Percentiles rank a stretch among this genome's conserved stretches.
Conservation (phyloP, 352 stramenopile genomes). For the Pythium grandisporangium region DNA sequence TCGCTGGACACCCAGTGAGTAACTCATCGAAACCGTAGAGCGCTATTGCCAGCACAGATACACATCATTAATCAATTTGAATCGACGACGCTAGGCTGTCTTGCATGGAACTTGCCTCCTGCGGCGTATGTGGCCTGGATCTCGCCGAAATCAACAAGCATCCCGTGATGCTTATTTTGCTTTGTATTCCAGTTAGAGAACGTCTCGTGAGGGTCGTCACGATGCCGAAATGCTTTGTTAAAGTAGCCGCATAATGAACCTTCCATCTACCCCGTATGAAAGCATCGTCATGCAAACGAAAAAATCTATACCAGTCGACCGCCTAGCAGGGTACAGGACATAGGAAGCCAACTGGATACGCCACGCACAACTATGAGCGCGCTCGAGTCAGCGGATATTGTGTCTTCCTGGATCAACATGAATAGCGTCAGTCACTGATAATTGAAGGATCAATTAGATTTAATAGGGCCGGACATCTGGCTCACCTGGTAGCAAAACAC, state of each 20-base stretch:
- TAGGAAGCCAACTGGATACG: neutral
- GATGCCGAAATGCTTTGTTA: constrained; percentile 50
- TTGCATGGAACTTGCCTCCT: constrained; percentile 21
- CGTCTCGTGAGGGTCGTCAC: constrained; percentile 16
- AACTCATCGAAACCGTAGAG: constrained; percentile 57
- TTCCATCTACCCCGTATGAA: constrained; percentile 27
- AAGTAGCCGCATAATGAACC: constrained; percentile 62
- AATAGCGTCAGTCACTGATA: neutral
- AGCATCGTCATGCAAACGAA: neutral
- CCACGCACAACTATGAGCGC: constrained; percentile 34
- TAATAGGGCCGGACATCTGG: neutral
- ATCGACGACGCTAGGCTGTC: too few relatives aligned
- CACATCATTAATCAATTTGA: too few relatives aligned
- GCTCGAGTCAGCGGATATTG: constrained; percentile 20
- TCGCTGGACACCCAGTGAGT: neutral
- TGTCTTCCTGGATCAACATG: constrained; percentile 28
- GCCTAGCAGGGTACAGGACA: neutral
- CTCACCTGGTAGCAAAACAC: constrained; percentile 62
- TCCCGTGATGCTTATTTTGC: constrained; percentile 25
- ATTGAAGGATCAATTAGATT: neutral
- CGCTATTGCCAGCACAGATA: too few relatives aligned
- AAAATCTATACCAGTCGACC: too few relatives aligned
- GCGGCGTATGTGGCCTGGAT: constrained; percentile 43
- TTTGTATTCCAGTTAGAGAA: constrained; percentile 43
- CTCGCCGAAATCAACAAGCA: constrained; percentile 60